A percentile compares a stretch with the other conserved stretches of the same genome.
Evolutionary conservation across 192 early-diverging fungal species (phyloP).

Genomic region (Entophlyctis luteolus): DNA sequence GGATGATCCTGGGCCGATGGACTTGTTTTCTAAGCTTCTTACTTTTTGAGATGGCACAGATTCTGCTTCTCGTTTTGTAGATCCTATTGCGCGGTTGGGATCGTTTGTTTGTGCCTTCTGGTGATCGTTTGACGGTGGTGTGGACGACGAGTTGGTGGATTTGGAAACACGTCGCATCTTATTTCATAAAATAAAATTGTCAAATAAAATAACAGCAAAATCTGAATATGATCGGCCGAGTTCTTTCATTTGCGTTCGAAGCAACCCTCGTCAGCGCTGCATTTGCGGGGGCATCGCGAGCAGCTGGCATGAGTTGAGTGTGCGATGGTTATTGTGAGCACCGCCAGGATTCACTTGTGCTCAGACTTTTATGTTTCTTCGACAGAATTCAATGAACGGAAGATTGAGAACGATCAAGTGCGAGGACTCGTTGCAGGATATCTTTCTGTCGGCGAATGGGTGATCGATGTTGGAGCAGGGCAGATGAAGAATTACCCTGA

Average conservation of each 20-base stretch:
- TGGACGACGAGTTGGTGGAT: too few species aligned
- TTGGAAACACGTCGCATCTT: too few species aligned
- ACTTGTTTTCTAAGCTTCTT: too few species aligned
- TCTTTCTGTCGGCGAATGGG: slow-evolving; percentile 38
- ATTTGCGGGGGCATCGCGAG: slow-evolving; percentile 34
- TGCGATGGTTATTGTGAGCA: background rate
- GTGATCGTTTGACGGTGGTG: too few species aligned
- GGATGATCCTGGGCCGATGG: too few species aligned
- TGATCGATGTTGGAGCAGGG: slow-evolving; percentile 23
- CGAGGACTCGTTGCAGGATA: slow-evolving; percentile 27
- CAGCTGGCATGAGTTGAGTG: slow-evolving; percentile 30
- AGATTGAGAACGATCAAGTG: slow-evolving; percentile 41
- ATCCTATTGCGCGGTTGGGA: too few species aligned
- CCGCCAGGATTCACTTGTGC: background rate
- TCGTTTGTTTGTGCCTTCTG: too few species aligned
- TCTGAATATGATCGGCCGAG: background rate
- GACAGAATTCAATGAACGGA: slow-evolving; percentile 35
- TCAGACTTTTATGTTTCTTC: background rate
- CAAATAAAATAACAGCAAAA: too few species aligned
- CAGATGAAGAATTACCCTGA: slow-evolving; percentile 37
- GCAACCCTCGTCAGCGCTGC: slow-evolving; percentile 33
- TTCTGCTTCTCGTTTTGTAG: too few species aligned
- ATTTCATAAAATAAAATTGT: too few species aligned
- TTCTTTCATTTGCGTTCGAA: slow-evolving; percentile 27
- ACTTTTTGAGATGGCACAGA: too few species aligned